These are phyloP conservation scores for Acer campestre DNA, from an alignment of 345 rosid species.

Conservation along the genomic window DNA sequence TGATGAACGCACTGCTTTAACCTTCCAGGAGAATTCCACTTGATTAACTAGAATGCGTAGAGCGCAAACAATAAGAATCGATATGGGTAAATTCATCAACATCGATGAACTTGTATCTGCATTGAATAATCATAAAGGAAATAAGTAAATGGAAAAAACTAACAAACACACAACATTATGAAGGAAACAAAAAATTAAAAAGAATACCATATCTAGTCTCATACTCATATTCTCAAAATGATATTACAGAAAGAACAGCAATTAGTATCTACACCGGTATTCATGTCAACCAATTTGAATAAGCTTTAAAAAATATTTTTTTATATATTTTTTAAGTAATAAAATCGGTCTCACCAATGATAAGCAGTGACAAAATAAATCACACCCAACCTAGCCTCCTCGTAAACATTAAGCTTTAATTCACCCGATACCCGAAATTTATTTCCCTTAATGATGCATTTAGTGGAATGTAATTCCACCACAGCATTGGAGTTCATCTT, in stretches of 20 bases:
- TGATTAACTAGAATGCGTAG: slow-evolving; percentile 54
- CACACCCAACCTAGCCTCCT: not conserved
- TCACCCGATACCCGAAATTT: not conserved
- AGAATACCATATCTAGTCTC: not conserved
- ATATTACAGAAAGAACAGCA: not conserved
- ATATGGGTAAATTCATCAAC: slow-evolving; percentile 94
- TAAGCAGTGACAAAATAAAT: not conserved
- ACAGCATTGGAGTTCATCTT: not conserved
- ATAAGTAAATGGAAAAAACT: slow-evolving; percentile 8
- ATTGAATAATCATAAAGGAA: slow-evolving; percentile 7
- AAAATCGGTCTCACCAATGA: not conserved
- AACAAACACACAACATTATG: too few relatives aligned
- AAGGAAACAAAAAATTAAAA: not conserved
- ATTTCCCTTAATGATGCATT: not conserved
- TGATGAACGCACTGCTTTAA: slow-evolving; percentile 21
- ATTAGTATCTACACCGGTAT: not conserved
- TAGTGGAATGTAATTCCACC: not conserved
- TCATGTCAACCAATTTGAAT: not conserved
- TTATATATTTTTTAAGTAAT: not conserved
- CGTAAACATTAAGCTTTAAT: not conserved
- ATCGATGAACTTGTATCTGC: slow-evolving; percentile 92
- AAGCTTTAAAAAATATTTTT: not conserved
- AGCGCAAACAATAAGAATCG: slow-evolving; percentile 55
- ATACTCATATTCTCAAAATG: not conserved
- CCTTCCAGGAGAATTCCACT: slow-evolving; percentile 86